Base-by-base conservation (phyloP, 108 stramenopile genomes). In the Schizochytrium sp. region DNA sequence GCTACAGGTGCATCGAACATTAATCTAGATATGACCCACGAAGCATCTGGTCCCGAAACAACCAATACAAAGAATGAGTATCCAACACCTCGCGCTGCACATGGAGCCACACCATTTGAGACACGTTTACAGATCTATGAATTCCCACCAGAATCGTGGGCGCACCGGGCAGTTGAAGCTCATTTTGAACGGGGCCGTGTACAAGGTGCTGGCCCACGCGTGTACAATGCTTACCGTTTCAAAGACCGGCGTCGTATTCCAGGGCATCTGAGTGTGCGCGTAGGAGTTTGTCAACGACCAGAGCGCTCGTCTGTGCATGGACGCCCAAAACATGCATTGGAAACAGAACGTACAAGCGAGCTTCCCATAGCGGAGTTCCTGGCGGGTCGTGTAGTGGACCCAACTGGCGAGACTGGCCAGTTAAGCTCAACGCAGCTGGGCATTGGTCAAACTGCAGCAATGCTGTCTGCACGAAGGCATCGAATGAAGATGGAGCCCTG, bases 401-500 rank as follows among this genome's bases (percentile, higher is more conserved):
- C 76, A 10, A 17, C 28, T 10, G 28, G 28, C 28, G 19, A 38
- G 64, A 5, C 12, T 38, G 28, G 5, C 40, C 44, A 0, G 15
- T 0, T 44, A 69, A 69, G 64, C 42, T 13, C 45, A 40, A 53
- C 45, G 50, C 49, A 2, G n/a, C 15, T 72, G 40, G n/a, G 53
- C 50, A 55, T 53, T n/a, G 76, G 28, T 49, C 64, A 44, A 69
- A 28, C 28, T 12, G 10, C 76, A 10, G 47, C 76, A 38, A 1
- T 83, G 0, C 12, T 47, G 0, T 49, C 53, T 10, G 76, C 76
- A 5, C 76, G 76, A 28, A 47, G 76, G 15, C 76, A 83, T 42
- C 76, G 76, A 10, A 83, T 42, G 76, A 83, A 83, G 53, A 49
- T n/a, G 17, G 76, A 83, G 76, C 76, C 76, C 5, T 83, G 76